Evolutionary conservation across 2,329 filamentous ascomycete species (phyloP).

Genomic region (Helotiales sp.): DNA sequence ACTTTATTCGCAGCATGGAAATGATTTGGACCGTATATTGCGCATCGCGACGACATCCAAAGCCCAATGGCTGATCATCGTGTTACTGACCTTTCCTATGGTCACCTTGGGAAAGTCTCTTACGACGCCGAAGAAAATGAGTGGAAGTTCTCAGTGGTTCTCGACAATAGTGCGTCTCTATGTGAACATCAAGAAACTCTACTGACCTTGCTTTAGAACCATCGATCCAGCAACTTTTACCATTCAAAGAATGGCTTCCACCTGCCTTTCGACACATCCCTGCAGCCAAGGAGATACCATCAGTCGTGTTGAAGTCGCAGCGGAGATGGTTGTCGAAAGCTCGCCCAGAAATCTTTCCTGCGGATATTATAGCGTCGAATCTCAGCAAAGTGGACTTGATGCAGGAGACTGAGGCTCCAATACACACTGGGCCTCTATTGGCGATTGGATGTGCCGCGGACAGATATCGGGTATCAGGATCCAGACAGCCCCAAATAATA

Average conservation of each 20-base stretch:
- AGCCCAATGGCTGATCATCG: conserved; percentile 52
- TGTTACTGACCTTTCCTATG: conserved; percentile 49
- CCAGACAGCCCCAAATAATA: conserved; percentile 23
- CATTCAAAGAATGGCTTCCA: conserved; percentile 27
- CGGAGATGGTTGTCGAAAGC: conserved; percentile 26
- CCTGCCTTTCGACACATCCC: conserved; percentile 22
- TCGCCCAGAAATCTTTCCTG: conserved; percentile 29
- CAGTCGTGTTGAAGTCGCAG: conserved; percentile 17
- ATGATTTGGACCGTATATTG: conserved; percentile 25
- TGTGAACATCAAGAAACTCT: neutral
- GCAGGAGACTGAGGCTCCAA: conserved; percentile 1
- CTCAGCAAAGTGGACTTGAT: neutral
- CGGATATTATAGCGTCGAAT: conserved; percentile 14
- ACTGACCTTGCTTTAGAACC: conserved; percentile 22
- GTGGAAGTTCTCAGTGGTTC: conserved; percentile 34
- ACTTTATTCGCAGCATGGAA: conserved; percentile 3
- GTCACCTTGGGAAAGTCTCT: conserved; percentile 50
- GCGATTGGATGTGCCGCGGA: conserved; percentile 25
- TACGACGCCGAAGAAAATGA: conserved; percentile 40
- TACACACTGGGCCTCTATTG: conserved; percentile 23
- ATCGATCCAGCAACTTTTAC: conserved; percentile 28
- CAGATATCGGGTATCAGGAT: conserved; percentile 19
- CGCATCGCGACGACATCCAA: conserved; percentile 24
- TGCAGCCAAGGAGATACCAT: conserved; percentile 9
- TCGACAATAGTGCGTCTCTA: conserved; percentile 16